Conservation (phyloP, 2,329 filamentous ascomycete genomes). For the Botrytis cinerea region DNA sequence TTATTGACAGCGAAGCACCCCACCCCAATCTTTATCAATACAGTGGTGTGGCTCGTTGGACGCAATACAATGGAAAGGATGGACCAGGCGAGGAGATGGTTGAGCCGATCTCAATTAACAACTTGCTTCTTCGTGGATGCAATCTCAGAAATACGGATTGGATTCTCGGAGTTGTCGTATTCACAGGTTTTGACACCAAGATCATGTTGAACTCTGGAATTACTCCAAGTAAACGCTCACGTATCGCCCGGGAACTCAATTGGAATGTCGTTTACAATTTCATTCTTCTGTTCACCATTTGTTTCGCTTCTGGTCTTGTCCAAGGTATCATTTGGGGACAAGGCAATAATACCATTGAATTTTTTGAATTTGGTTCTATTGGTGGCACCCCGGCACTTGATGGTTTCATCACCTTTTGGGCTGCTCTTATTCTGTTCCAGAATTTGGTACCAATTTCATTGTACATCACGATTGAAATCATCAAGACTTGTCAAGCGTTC, state of each 20-base stretch:
- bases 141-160: slow-evolving; percentile 95
- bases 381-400: slow-evolving; percentile 74
- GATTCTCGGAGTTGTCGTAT: slow-evolving; percentile 88
- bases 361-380: slow-evolving; percentile 84
- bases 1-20: slow-evolving; percentile 85
- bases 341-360: slow-evolving; percentile 71
- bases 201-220: slow-evolving; percentile 99
- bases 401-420: slow-evolving; percentile 97
- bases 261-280: slow-evolving; percentile 99
- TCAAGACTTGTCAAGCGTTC: slow-evolving; percentile 87
- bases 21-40: slow-evolving; percentile 96
- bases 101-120: slow-evolving; percentile 93
- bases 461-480: slow-evolving; percentile 95
- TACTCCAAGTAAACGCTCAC: slow-evolving; percentile 89
- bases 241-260: slow-evolving; percentile 91
- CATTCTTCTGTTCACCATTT: slow-evolving; percentile 84
- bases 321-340: slow-evolving; percentile 82
- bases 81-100: slow-evolving; percentile 74
- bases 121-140: slow-evolving; percentile 88
- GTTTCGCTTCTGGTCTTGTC: slow-evolving; percentile 79
- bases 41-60: slow-evolving; percentile 86
- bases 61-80: slow-evolving; percentile 67
- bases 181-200: slow-evolving; percentile 95
- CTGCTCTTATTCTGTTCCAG: slow-evolving; percentile 91
- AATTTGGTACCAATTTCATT: slow-evolving; percentile 98